phyloP scores from a whole-genome alignment of 495 filamentous ascomycete species.

The Oleoguttula mirabilis region DNA sequence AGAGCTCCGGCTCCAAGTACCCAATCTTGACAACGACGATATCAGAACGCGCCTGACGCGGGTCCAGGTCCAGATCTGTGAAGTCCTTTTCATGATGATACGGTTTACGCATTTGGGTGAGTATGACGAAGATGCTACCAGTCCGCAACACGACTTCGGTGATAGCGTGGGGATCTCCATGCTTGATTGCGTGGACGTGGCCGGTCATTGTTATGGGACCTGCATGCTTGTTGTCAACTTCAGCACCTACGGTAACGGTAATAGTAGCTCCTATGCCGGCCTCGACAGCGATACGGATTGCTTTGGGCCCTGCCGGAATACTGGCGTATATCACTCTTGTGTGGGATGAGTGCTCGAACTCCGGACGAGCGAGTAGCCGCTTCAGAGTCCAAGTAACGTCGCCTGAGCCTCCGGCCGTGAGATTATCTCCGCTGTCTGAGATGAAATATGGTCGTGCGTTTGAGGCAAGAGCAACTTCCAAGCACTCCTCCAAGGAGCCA shows the following conservation, averaged over 20 bases:
- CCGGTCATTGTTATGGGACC: constrained; percentile 45
- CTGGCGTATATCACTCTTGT: constrained; percentile 45
- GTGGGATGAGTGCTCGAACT: constrained; percentile 33
- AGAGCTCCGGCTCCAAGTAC: constrained; percentile 47
- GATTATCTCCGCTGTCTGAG: constrained; percentile 48
- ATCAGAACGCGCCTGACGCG: constrained; percentile 34
- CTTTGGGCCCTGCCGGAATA: constrained; percentile 37
- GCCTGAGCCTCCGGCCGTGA: constrained; percentile 39
- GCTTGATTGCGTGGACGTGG: constrained; percentile 40
- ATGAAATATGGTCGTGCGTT: constrained; percentile 41
- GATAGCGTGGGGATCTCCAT: constrained; percentile 39
- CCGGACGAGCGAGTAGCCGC: constrained; percentile 36
- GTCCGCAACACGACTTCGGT: constrained; percentile 42
- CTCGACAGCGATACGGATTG: constrained; percentile 34
- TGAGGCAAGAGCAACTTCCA: constrained; percentile 34
- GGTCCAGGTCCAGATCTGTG: constrained; percentile 36
- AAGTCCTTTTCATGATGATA: constrained; percentile 47
- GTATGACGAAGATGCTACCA: constrained; percentile 42
- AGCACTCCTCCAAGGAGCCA: constrained; percentile 38
- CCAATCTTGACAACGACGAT: constrained; percentile 51
- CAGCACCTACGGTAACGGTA: constrained; percentile 44
- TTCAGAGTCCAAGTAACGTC: constrained; percentile 45
- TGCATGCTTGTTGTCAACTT: constrained; percentile 41
- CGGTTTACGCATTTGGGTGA: constrained; percentile 46
- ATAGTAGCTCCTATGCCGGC: constrained; percentile 41